Evolutionary conservation across 768 basidiomycete species (phyloP).

Genomic region (Kwoniella dejecticola): DNA sequence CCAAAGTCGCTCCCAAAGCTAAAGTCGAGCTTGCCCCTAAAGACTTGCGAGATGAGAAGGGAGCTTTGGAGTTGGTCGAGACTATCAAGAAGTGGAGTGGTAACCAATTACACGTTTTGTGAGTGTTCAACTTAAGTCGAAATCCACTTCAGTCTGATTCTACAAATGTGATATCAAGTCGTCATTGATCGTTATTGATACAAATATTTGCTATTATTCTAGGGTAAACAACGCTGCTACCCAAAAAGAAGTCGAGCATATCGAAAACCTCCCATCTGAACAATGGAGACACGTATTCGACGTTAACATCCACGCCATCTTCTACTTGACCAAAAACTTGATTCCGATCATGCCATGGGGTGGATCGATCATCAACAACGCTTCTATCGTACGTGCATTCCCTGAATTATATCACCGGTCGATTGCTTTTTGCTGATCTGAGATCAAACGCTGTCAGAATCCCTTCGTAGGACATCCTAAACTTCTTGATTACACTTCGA

Average conservation of each 20-base stretch:
- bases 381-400: constrained; percentile 24
- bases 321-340: constrained; percentile 61
- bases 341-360: constrained; percentile 59
- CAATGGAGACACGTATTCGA: constrained; percentile 58
- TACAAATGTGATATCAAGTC: too few relatives aligned
- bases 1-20: constrained; percentile 57
- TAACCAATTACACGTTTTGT: constrained; percentile 57
- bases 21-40: constrained; percentile 57
- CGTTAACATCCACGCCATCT: constrained; percentile 53
- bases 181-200: neutral
- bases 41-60: constrained; percentile 58
- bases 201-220: neutral
- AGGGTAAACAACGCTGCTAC: constrained; percentile 60
- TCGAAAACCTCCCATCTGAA: constrained; percentile 56
- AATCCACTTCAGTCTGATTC: neutral
- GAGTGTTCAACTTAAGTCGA: constrained; percentile 25
- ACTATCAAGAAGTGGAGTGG: constrained; percentile 57
- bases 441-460: constrained; percentile 54
- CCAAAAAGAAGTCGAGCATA: constrained; percentile 58
- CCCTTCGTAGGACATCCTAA: constrained; percentile 59
- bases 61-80: constrained; percentile 57
- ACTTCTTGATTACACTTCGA: constrained; percentile 63
- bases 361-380: constrained; percentile 59
- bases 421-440: neutral
- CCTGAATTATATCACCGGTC: neutral